These are phyloP conservation scores for Neurospora pannonica DNA, from an alignment of 495 filamentous ascomycete species.

Conservation along the genomic window DNA sequence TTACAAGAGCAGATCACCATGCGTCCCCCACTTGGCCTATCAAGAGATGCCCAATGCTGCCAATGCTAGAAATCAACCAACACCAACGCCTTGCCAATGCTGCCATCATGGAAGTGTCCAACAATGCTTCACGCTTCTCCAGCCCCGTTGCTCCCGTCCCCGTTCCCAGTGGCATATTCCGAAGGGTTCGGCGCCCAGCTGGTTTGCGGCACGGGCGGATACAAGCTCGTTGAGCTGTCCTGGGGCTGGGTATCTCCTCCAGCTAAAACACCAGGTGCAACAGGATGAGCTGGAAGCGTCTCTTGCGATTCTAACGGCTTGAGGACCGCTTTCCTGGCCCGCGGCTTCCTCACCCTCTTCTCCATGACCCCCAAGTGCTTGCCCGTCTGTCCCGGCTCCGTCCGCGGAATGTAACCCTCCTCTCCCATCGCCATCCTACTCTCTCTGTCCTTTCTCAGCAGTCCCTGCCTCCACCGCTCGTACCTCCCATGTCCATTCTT, in stretches of 20 bases:
- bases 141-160: neutral
- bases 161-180: neutral
- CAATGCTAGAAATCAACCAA: neutral
- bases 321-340: neutral
- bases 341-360: neutral
- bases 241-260: neutral
- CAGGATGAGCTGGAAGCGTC: neutral
- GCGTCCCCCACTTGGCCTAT: neutral
- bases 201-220: neutral
- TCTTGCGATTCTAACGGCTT: neutral
- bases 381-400: constrained; percentile 8
- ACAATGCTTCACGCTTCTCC: neutral
- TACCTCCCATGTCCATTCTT: constrained; percentile 16
- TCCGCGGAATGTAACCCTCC: constrained; percentile 11
- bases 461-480: constrained; percentile 15
- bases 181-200: neutral
- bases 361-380: constrained; percentile 3
- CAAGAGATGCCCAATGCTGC: neutral
- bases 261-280: neutral
- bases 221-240: neutral
- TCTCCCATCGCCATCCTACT: constrained; percentile 1
- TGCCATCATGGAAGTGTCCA: neutral
- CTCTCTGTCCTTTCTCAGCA: constrained; percentile 8
- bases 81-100: neutral
- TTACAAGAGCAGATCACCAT: neutral